phyloP scores from a whole-genome alignment of 2,329 filamentous ascomycete species.

The Tetracladium maxilliforme region DNA sequence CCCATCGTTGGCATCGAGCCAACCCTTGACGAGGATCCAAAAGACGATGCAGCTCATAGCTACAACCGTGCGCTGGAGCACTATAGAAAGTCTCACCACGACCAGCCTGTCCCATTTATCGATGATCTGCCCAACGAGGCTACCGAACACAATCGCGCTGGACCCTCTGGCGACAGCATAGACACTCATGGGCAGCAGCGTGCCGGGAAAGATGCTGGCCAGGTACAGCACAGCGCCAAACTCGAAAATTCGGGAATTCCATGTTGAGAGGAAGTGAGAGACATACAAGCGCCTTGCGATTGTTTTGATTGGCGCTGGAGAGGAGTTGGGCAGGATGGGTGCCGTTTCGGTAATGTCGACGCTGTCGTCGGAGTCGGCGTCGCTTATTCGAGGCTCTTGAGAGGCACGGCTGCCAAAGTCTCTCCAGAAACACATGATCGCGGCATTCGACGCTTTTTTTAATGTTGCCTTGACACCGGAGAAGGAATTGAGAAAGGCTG shows the following conservation, averaged over 20 bases:
- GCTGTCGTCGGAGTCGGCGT: too few species aligned
- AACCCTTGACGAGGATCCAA: conserved; percentile 13
- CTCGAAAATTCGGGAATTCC: conserved; percentile 50
- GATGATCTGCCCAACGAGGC: conserved; percentile 41
- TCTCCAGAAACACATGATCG: too few species aligned
- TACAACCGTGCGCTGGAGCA: conserved; percentile 22
- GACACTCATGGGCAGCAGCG: conserved; percentile 50
- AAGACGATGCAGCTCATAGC: conserved; percentile 31
- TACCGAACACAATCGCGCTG: conserved; percentile 41
- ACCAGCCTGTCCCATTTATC: conserved; percentile 36
- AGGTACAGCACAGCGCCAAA: conserved; percentile 46
- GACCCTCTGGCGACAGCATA: conserved; percentile 49
- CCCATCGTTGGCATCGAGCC: conserved; percentile 3
- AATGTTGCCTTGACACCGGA: too few species aligned
- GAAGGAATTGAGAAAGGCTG: too few species aligned
- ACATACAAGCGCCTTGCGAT: conserved; percentile 26
- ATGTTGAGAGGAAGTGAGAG: conserved; percentile 47
- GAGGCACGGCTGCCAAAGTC: too few species aligned
- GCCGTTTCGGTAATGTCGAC: too few species aligned
- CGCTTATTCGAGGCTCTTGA: too few species aligned
- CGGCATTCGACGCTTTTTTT: too few species aligned
- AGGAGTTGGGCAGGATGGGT: too few species aligned
- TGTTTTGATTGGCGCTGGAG: too few species aligned
- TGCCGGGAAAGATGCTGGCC: conserved; percentile 37
- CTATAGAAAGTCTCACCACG: conserved; percentile 22